Base-by-base conservation (phyloP, 768 basidiomycete genomes). In the Boletus subparvulus region DNA sequence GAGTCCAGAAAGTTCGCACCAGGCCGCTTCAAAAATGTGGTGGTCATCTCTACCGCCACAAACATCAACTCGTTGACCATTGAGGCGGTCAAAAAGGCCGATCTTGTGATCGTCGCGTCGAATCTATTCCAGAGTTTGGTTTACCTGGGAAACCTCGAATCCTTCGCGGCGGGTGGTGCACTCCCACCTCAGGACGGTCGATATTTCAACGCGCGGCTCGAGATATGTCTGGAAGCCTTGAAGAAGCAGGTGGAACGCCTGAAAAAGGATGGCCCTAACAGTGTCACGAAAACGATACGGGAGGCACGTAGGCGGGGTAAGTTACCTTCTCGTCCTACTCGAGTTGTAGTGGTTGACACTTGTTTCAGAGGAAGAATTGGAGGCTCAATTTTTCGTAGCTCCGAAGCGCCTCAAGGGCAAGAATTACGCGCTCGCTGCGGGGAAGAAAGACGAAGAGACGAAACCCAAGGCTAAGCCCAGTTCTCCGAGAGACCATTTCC, bases 201-300 rank as follows among this genome's bases (percentile, higher is more conserved):
- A 19, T 93, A 93, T 75, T 97, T 95, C 79, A 86, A 89, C 50
- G 86, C 87, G n/a, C 82, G 88, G 32, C 77, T 96, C 21, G 84
- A 89, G 19, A 79, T 83, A 42, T 77, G 81, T 24, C 73, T 90
- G 49, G 75, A 74, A 10, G 75, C 81, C 1, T 74, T 96, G 37
- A 77, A 78, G 63, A 71, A 66, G 2, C 93, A 96, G 61, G 85
- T 88, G 4, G 84, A 89, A 33, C 78, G 80, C 7, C 74, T 98
- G 17, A 80, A 82, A 57, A 78, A 80, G 7, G 76, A 90, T 44
- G 91, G 90, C 8, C 75, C 90, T 0, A 67, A 71, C 2, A 81
- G 78, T 1, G 90, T 88, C 12, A 73, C 83, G 72, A 76, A 83
- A 37, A 77, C 80, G n/a, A 88, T 96, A 60, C 78, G 82, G 54